These are phyloP conservation scores for Pittosporum tobira DNA, from an alignment of 129 eudicot genomes.

Conservation along the genomic window DNA sequence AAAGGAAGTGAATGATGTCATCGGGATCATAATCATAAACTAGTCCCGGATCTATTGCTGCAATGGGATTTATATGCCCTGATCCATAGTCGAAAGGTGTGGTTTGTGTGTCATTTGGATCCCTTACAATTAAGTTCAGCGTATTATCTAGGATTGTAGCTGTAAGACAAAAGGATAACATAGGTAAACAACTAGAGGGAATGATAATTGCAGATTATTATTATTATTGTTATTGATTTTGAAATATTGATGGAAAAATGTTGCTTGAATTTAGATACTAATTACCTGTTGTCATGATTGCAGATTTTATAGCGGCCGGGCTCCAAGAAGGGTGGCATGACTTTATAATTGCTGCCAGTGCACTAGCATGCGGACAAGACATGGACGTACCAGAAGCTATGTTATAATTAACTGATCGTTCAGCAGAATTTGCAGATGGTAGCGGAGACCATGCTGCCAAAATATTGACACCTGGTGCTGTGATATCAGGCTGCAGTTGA, in stretches of 20 bases:
- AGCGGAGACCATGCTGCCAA: slow-evolving; percentile 79
- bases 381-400: slow-evolving; percentile 67
- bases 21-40: slow-evolving; percentile 40
- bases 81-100: slow-evolving; percentile 64
- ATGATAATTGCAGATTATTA: neutral
- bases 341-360: slow-evolving; percentile 45
- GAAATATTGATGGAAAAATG: neutral
- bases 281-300: slow-evolving; percentile 62
- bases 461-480: slow-evolving; percentile 65
- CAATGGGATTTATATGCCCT: slow-evolving; percentile 56
- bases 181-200: neutral
- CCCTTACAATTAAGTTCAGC: slow-evolving; percentile 27
- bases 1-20: slow-evolving; percentile 48
- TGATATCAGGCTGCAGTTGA: slow-evolving; percentile 55
- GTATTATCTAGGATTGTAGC: slow-evolving; percentile 53
- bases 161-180: slow-evolving; percentile 13
- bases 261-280: neutral
- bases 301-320: slow-evolving; percentile 67
- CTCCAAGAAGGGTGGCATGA: slow-evolving; percentile 59
- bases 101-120: slow-evolving; percentile 30
- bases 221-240: too few relatives aligned
- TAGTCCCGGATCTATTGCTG: slow-evolving; percentile 54
- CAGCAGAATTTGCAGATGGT: slow-evolving; percentile 27
- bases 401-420: slow-evolving; percentile 34
- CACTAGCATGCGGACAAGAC: slow-evolving; percentile 65